Evolutionary conservation across 164 flowering plant genomes (phyloP).

Genomic region (Malania oleifera): DNA sequence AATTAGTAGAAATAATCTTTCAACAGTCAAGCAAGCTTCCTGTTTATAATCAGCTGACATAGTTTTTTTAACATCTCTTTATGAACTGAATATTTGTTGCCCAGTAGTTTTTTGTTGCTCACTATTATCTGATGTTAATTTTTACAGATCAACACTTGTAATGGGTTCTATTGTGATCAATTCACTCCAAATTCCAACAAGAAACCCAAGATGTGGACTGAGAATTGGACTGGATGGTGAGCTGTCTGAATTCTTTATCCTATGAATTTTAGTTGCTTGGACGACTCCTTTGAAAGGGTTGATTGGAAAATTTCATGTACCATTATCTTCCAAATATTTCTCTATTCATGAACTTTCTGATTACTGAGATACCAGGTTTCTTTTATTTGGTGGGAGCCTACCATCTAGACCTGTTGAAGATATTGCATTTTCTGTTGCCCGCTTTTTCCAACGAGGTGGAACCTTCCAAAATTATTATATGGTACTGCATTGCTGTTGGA

Average conservation of each 20-base stretch:
- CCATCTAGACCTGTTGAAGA: slow-evolving; percentile 95
- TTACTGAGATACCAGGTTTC: slow-evolving; percentile 49
- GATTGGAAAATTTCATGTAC: background rate
- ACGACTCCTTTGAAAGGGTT: too few species aligned
- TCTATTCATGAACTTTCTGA: background rate
- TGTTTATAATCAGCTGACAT: background rate
- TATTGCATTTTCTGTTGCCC: slow-evolving; percentile 89
- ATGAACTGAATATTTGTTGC: background rate
- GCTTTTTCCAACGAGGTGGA: slow-evolving; percentile 89
- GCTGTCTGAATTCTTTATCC: slow-evolving; percentile 9
- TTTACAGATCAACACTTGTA: slow-evolving; percentile 93
- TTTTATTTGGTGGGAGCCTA: slow-evolving; percentile 64
- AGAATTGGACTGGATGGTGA: slow-evolving; percentile 98
- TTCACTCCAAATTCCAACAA: slow-evolving; percentile 71
- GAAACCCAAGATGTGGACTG: slow-evolving; percentile 97
- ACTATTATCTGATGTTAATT: background rate
- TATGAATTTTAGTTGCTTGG: background rate
- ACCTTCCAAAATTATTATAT: slow-evolving; percentile 94
- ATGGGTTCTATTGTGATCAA: slow-evolving; percentile 95
- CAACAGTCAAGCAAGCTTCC: too few species aligned
- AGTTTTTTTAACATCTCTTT: background rate
- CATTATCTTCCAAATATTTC: background rate
- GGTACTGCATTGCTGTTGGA: slow-evolving; percentile 37
- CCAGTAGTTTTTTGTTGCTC: background rate
- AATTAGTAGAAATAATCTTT: too few species aligned